Evolutionary conservation across 176 grass and related monocot species (phyloP).

Genomic region (bread wheat (Triticum aestivum)): IWGSC_CS_RefSeq_v2.1 NC_057807.1:376728832-376729331

Average conservation of each 20-base stretch:
- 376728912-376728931: not conserved
- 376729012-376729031: not conserved
- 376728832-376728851: not conserved
- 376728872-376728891: not conserved
- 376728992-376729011: no score
- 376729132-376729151: not conserved
- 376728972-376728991: no score
- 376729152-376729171: not conserved
- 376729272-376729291: not conserved
- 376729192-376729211: not conserved
- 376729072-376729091: no score
- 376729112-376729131: not conserved
- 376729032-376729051: not conserved
- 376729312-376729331: not conserved
- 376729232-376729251: not conserved
- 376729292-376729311: constrained; percentile 23
- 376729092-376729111: not conserved
- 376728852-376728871: not conserved
- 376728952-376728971: not conserved
- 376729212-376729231: not conserved
- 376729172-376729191: not conserved
- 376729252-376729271: not conserved
- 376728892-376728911: not conserved
- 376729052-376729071: not conserved
- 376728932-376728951: not conserved